Base-by-base conservation (phyloP, 495 filamentous ascomycete species). In the Podospora anserina region DNA sequence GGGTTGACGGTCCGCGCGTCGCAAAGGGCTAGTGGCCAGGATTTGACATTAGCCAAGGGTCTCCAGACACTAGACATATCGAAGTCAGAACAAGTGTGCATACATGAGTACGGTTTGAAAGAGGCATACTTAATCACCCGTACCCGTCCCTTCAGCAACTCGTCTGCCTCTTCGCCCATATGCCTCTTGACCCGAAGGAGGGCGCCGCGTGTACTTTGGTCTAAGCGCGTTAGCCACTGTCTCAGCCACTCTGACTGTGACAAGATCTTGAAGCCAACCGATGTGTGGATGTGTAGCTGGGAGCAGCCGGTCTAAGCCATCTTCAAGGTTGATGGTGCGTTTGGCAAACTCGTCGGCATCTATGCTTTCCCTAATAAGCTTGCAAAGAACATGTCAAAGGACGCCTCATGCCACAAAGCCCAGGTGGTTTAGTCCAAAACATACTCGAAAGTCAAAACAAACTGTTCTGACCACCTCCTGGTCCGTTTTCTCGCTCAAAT, bases 341-440 rank as follows among this genome's bases (percentile, higher is more conserved):
- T 66, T 60, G 23, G 26, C 27, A 26, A 66, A 66, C 20, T 66
- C 65, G 26, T 49, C 55, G 0, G 54, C 20, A 26, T 61, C 27
- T 23, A 66, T 66, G 30, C 65, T 66, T 18, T 66, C 56, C 20
- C 65, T n/a, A n/a, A n/a, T 7, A 19, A 66, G 7, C 65, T 66
- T 58, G n/a, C 4, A 19, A 30, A 11, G 39, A 9, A 44, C 2
- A 44, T 58, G 19, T 20, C 18, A 58, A 5, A 20, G 56, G 20
- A 19, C 13, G 56, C 5, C 16, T 16, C 5, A 16, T 27, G 2
- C n/a, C 26, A 6, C 4, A 19, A 1, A 2, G 2, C 2, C 15
- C 5, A 5, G 56, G 1, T 58, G 6, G 9, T 6, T 19, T 20
- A 5, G 13, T 7, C n/a, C 5, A 18, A 7, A 2, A n/a, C 56